Base-by-base conservation (phyloP, 2,329 filamentous ascomycete genomes). In the Myriangium duriaei region DNA sequence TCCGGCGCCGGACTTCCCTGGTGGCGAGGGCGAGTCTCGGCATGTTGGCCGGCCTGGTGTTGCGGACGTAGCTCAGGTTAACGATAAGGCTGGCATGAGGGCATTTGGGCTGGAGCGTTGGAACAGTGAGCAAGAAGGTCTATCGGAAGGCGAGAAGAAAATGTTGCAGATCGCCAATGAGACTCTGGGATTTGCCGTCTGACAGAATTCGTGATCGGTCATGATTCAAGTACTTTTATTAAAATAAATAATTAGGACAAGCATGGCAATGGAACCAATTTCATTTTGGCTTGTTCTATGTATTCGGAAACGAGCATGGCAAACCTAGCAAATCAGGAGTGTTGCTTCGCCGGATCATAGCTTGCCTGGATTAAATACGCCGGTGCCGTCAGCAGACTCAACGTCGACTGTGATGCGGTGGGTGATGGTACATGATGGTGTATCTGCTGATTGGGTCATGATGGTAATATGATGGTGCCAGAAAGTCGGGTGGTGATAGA, bases 21-120 rank as follows among this genome's bases (percentile, higher is more conserved):
- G 65, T 2, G 81, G 81, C 0, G 62, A 69, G 35, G 82, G 82
- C 4, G 81, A 86, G 52, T 59, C 56, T 18, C 49, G 58, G 37
- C 65, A 70, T 47, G 47, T 62, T 5, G 67, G 65, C 1, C 51
- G 66, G 5, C 48, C 60, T 4, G 53, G 42, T 5, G 51, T 56
- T 1, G 55, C 57, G 19, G 58, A 67, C 30, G 55, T 68, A 12
- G 45, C 44, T 34, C 47, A 43, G 33, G 48, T 55, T 12, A 32
- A 16, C 16, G 34, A 37, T 18, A 34, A 35, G n/a, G 40, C 37
- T 9, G 73, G 68, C 1, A 61, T 67, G 46, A 60, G 63, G 42
- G 71, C 68, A 0, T 72, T 76, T 62, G 74, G 74, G 0, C 48
- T 76, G 11, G 52, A 56, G 32, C 58, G 57, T 37, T 69, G 59